Base-by-base conservation (phyloP, 345 rosid genomes). In the Adansonia digitata region DNA sequence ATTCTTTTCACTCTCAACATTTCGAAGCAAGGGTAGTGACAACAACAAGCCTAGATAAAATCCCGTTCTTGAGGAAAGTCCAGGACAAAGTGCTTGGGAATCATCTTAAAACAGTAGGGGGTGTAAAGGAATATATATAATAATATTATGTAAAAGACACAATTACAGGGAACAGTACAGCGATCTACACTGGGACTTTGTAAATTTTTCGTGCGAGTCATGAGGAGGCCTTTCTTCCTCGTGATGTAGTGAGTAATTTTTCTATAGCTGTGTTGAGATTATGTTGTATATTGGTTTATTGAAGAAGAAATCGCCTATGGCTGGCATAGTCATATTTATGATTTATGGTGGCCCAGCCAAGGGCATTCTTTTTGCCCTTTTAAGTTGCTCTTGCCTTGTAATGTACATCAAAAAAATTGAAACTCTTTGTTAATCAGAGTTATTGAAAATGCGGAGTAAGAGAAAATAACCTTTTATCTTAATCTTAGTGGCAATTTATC, bases 21-120 rank as follows among this genome's bases (percentile, higher is more conserved):
- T 96, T 85, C 88, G 97, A 74, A 90, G 98, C 97, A 96, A 93
- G 86, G 99, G 88, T 77, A 88, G 90, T 78, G 94, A 92, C 62
- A 78, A 92, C 62, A 78, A 85, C 4, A 89, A 86, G 87, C 87
- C 83, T 61, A 80, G 90, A 69, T 90, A 77, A 80, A 18, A 57
- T 13, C 24, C 42, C 74, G n/a, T 27, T n/a, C 15, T 56, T 18
- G n/a, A 37, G 69, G n/a, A 48, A 78, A 75, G 72, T 59, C 75
- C 40, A 72, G 72, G 66, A 78, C 56, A 74, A 45, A 43, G 77
- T 82, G 77, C 72, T 62, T 74, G 79, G 79, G 82, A 64, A 74
- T 73, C 75, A 71, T 81, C 72, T 65, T 78, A 75, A 84, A n/a
- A 31, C 57, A 79, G 69, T 81, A 75, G 75, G 77, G 74, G 77